phyloP scores from a whole-genome alignment of 352 stramenopile species.

The Globisporangium takayamanum region DNA sequence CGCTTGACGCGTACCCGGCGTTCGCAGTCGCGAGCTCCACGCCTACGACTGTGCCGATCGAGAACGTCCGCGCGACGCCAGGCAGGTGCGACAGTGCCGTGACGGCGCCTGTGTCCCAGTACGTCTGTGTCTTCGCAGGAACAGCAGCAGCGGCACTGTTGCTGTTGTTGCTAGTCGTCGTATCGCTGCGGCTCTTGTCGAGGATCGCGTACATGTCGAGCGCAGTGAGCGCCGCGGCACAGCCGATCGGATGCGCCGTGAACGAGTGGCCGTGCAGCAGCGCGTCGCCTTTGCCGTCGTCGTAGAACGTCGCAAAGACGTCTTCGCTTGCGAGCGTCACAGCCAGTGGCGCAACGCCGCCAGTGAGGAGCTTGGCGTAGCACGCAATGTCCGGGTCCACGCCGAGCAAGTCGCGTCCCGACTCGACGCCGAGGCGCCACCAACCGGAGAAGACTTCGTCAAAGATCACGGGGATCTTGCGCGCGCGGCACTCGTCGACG shows the following conservation, averaged over 20 bases:
- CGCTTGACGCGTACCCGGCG: constrained; percentile 60
- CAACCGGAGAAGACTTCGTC: constrained; percentile 91
- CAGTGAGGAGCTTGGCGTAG: constrained; percentile 91
- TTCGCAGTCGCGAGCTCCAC: constrained; percentile 58
- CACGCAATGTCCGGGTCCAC: constrained; percentile 87
- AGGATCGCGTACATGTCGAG: constrained; percentile 85
- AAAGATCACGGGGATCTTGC: constrained; percentile 87
- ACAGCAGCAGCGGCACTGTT: background rate
- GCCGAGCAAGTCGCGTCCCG: constrained; percentile 74
- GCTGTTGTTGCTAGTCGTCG: too few species aligned
- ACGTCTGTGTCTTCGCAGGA: constrained; percentile 19
- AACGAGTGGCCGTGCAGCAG: constrained; percentile 91
- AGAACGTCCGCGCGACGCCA: constrained; percentile 59
- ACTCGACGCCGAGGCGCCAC: constrained; percentile 86
- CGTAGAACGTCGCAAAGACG: constrained; percentile 88
- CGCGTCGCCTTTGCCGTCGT: constrained; percentile 78
- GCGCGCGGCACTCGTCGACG: constrained; percentile 64
- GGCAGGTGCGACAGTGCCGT: constrained; percentile 40
- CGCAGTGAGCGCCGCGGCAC: constrained; percentile 81
- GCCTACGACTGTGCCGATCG: constrained; percentile 72
- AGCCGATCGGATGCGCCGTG: constrained; percentile 88
- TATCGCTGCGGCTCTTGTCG: constrained; percentile 13
- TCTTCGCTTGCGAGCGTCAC: constrained; percentile 85
- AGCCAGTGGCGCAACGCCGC: constrained; percentile 82
- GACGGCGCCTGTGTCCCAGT: constrained; percentile 52